Base-by-base conservation (phyloP, 108 stramenopile genomes). In the Schizochytrium sp. region DNA sequence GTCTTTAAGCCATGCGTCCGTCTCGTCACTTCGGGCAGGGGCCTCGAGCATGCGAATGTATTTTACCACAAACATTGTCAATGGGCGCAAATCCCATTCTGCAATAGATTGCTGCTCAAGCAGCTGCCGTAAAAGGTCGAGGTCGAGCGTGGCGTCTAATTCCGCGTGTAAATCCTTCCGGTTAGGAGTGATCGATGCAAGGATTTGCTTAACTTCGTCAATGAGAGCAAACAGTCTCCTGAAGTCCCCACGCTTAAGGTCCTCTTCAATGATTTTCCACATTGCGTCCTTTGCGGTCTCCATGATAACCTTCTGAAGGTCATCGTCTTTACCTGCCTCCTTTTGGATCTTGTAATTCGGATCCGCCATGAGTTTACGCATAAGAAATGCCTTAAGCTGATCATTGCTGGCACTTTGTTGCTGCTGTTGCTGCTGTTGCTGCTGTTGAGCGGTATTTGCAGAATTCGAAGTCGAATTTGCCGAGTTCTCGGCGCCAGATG, bases 1-100 rank as follows among this genome's bases (percentile, higher is more conserved):
- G 15, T 17, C 45, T 38, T 49, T 55, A 2, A 55, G 53, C 76
- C 76, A 83, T 10, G 76, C 76, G n/a, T 83, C 53, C 28, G 76
- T 83, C 50, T 55, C 28, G 0, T 83, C 50, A 42, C 53, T 83
- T 2, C 76, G 47, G 10, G 76, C 76, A 8, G 76, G 76, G 15
- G 76, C 76, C 76, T 83, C 76, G 53, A 83, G 76, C 76, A 83
- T 49, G 76, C 76, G 76, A 28, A 83, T 83, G 47, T 55, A 55
- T 53, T 49, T 55, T n/a, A 83, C 76, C 38, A 83, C 53, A 53
- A 83, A 83, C 76, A 55, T 53, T n/a, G 76, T 55, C 15, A 83
- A 53, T 5, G 76, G 76, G 10, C 47, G 47, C 15, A 83, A 53
- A 1, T 83, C 53, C 47, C 47, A 55, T 5, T 12, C 12, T n/a